These are phyloP conservation scores for Dactylellina leptospora DNA, from an alignment of 2,329 filamentous ascomycete species.

Conservation along the genomic window DNA sequence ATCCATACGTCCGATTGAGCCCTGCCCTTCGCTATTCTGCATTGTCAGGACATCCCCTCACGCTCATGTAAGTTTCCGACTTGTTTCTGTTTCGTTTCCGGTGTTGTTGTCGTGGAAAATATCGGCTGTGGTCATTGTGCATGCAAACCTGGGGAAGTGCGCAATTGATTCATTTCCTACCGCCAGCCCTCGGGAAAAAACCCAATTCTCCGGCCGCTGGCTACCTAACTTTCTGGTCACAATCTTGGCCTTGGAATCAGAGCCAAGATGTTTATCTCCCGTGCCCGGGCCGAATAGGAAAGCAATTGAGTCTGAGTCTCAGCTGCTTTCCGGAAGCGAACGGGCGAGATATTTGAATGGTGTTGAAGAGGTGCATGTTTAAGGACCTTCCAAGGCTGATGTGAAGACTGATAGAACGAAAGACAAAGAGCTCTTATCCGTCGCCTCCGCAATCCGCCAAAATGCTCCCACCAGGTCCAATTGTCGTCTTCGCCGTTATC, in stretches of 20 bases:
- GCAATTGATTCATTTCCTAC: neutral
- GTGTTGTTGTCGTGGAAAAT: conserved; percentile 4
- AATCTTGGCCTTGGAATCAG: too few species aligned
- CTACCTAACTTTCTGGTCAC: too few species aligned
- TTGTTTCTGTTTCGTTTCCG: neutral
- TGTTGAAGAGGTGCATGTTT: conserved; percentile 1
- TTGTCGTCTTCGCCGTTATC: conserved; percentile 52
- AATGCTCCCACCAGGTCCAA: conserved; percentile 50
- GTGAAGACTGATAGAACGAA: conserved; percentile 2
- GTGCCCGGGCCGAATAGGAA: conserved; percentile 10
- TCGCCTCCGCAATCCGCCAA: conserved; percentile 3
- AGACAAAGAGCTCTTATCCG: conserved; percentile 26
- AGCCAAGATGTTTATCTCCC: neutral
- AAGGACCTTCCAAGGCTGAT: neutral
- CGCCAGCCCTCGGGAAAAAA: neutral
- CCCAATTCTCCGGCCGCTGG: neutral
- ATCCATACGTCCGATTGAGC: conserved; percentile 25
- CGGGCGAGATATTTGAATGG: conserved; percentile 10
- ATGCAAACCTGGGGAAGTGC: conserved; percentile 31
- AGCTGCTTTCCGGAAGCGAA: conserved; percentile 27
- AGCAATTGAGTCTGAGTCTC: neutral
- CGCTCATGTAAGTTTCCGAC: conserved; percentile 16
- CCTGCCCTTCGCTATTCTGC: conserved; percentile 18
- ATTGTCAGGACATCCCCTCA: conserved; percentile 12
- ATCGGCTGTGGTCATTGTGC: conserved; percentile 16